A percentile compares a stretch with the other conserved stretches of the same genome.
Conservation (phyloP, 441 rosid species). For the Arabidopsis hybrid region DNA sequence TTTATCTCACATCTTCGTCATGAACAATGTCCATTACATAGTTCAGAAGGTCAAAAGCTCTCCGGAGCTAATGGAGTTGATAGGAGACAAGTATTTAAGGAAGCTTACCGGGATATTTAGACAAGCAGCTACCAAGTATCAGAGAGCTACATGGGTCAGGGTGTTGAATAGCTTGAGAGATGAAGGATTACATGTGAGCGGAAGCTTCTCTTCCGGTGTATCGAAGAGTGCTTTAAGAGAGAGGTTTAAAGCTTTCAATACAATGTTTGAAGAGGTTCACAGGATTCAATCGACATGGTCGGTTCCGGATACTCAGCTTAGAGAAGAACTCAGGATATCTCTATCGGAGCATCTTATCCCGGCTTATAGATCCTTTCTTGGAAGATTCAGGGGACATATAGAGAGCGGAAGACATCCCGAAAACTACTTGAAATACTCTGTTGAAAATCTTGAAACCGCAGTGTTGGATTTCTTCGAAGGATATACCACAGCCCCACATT, state of each 20-base stretch:
- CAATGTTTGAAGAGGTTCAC: conserved; percentile 76
- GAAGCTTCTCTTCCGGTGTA: conserved; percentile 80
- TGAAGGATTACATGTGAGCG: conserved; percentile 70
- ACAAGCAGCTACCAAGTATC: conserved; percentile 64
- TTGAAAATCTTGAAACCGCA: conserved; percentile 81
- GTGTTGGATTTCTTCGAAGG: conserved; percentile 97
- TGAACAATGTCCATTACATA: conserved; percentile 73
- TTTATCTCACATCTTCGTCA: conserved; percentile 60
- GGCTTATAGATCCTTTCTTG: conserved; percentile 77
- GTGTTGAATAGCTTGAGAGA: conserved; percentile 67
- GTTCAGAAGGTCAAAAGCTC: conserved; percentile 68
- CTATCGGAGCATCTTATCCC: conserved; percentile 69
- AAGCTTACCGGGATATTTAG: conserved; percentile 57
- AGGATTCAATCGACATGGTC: conserved; percentile 65
- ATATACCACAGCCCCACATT: conserved; percentile 67
- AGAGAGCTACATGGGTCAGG: conserved; percentile 71
- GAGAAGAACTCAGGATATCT: conserved; percentile 75
- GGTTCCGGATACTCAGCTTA: conserved; percentile 67
- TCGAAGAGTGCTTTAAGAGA: conserved; percentile 67
- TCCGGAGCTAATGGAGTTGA: conserved; percentile 67
- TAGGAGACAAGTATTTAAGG: conserved; percentile 63
- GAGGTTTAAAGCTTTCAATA: conserved; percentile 71
- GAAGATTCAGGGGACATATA: conserved; percentile 86
- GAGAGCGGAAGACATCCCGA: conserved; percentile 96
- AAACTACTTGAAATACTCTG: conserved; percentile 86